Conservation (phyloP, 805 yeast species). For the Nakazawaea populi region DNA sequence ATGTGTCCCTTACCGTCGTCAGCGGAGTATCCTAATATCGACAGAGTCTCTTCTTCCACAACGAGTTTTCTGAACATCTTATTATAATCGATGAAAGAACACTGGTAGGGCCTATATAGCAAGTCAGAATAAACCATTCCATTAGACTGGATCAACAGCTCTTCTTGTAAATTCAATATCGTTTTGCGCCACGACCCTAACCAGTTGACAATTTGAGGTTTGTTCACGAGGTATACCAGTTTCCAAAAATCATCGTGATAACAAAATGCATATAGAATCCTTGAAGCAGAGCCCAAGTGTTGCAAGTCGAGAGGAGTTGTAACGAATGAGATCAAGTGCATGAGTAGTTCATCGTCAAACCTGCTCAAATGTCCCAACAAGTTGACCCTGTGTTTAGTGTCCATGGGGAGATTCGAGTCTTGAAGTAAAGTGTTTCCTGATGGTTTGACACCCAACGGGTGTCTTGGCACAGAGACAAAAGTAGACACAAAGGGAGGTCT, state of each 20-base stretch:
- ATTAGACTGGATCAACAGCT: slow-evolving; percentile 38
- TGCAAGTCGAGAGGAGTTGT: slow-evolving; percentile 41
- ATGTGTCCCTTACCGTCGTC: slow-evolving; percentile 30
- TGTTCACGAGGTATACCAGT: slow-evolving; percentile 30
- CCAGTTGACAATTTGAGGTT: slow-evolving; percentile 36
- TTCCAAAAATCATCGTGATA: slow-evolving; percentile 84
- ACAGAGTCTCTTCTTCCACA: slow-evolving; percentile 32
- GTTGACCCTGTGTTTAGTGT: slow-evolving; percentile 13
- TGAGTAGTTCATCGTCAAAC: slow-evolving; percentile 60
- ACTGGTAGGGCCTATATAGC: slow-evolving; percentile 79
- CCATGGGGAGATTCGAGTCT: slow-evolving; percentile 11
- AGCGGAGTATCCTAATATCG: slow-evolving; percentile 8
- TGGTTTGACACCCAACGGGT: slow-evolving; percentile 73
- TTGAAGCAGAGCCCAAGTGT: slow-evolving; percentile 52
- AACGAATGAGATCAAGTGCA: slow-evolving; percentile 45
- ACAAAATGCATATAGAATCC: slow-evolving; percentile 63
- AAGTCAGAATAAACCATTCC: slow-evolving; percentile 64
- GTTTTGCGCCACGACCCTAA: slow-evolving; percentile 78
- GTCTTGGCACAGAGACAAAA: slow-evolving; percentile 34
- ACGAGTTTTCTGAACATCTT: slow-evolving; percentile 42
- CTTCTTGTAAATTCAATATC: slow-evolving; percentile 31
- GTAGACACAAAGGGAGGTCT: slow-evolving; percentile 1
- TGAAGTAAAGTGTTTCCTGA: slow-evolving; percentile 57
- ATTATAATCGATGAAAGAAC: slow-evolving; percentile 62
- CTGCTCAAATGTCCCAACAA: slow-evolving; percentile 49